Evolutionary conservation across 2,329 filamentous ascomycete genomes (phyloP), one percentile per base, ranked within the genome.

Genomic region (Neurospora crassa): DNA sequence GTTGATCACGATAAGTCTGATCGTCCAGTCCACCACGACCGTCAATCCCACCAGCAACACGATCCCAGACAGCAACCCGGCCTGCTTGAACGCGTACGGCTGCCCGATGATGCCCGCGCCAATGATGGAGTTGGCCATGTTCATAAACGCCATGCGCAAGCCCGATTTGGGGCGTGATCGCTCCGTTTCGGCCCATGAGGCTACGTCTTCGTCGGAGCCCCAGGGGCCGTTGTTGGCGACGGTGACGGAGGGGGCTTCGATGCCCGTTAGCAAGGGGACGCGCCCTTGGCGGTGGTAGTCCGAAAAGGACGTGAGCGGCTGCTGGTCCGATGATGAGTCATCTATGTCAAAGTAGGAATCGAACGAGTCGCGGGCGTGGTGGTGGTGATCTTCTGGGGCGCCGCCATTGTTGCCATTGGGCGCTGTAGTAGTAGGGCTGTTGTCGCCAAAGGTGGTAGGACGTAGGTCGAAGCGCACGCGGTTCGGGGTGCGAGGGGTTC

Each of bases 121-220:
- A 76, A 99, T 97, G 80, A 99, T 99, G 77, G 92, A 96, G 83
- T 99, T 99, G 74, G 96, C 95, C 96, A 99, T 99, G 82, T 99
- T 99, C 94, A 98, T 97, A 76, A 99, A 98, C 3, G 96, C 95
- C 79, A 91, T 93, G 73, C 88, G 86, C 82, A 98, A 86, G 5
- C 92, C 91, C 71, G 93, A 97, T 82, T 95, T 95, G 67, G 95
- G 94, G 71, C 94, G 87, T 53, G 78, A 78, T 71, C 85, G 84
- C 78, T 90, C 87, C 42, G 83, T 82, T 76, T 86, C 84, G 5
- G 84, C 85, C 81, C 84, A 85, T 59, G 82, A 78, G 69, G 84
- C 79, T 37, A 84, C 80, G 75, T 84, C 83, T 63, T 10, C 37
- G 82, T 80, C 40, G 12, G 59, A 11, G 40, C 69, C 70, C 76